Conservation (phyloP, 805 yeast genomes). For the Candida krabiensis region DNA sequence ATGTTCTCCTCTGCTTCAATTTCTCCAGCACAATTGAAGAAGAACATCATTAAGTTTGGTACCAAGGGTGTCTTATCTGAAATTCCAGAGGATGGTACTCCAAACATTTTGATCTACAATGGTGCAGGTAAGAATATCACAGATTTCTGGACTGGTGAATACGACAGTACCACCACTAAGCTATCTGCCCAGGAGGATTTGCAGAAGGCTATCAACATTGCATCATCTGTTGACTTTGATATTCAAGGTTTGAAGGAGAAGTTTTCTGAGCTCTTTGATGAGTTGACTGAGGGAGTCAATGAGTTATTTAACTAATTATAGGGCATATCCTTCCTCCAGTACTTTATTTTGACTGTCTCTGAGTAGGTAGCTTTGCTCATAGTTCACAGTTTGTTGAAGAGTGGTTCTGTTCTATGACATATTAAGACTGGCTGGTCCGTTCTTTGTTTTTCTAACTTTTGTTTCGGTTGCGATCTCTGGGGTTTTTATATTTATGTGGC, state of each 20-base stretch:
- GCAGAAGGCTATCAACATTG: conserved; percentile 21
- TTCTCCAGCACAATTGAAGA: conserved; percentile 74
- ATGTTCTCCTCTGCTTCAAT: conserved; percentile 59
- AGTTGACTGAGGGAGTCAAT: conserved; percentile 20
- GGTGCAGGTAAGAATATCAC: conserved; percentile 77
- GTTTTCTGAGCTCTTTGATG: conserved; percentile 20
- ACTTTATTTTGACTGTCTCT: too few relatives aligned
- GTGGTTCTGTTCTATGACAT: too few relatives aligned
- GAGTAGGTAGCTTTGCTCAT: too few relatives aligned
- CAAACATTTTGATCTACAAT: conserved; percentile 73
- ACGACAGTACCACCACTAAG: conserved; percentile 8
- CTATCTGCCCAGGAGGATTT: conserved; percentile 17
- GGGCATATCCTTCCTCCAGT: too few relatives aligned
- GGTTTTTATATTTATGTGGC: too few relatives aligned
- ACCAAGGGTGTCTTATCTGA: conserved; percentile 59
- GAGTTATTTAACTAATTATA: conserved; percentile 10
- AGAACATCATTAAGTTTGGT: conserved; percentile 68
- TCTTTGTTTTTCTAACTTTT: neutral
- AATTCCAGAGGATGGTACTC: conserved; percentile 66
- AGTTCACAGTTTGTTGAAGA: too few relatives aligned
- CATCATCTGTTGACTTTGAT: conserved; percentile 22
- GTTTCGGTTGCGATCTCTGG: neutral
- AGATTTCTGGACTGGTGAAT: conserved; percentile 53
- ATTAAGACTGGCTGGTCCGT: neutral
- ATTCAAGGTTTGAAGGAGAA: conserved; percentile 21